Conservation (phyloP, 768 basidiomycete genomes). For the Phanerochaete carnosa region DNA sequence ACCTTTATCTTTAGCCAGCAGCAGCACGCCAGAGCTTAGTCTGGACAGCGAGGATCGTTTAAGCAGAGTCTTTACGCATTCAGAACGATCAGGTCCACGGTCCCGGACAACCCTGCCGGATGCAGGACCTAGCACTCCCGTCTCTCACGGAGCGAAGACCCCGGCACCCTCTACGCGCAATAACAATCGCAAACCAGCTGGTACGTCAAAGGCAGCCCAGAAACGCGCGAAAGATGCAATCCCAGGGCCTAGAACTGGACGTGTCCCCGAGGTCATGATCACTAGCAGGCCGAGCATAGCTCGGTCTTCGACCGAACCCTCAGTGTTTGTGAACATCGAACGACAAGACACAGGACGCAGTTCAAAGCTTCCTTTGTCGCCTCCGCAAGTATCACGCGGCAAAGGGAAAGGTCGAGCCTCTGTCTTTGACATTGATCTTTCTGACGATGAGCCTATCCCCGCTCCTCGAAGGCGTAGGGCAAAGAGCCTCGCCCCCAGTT, state of each 20-base stretch:
- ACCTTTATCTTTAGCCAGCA: background rate
- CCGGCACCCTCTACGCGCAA: background rate
- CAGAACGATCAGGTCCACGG: background rate
- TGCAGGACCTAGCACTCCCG: background rate
- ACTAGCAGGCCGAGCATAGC: background rate
- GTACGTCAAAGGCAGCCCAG: background rate
- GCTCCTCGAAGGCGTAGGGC: background rate
- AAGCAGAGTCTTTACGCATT: background rate
- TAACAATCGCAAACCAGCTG: background rate
- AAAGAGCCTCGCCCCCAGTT: background rate
- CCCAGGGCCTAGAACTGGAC: background rate
- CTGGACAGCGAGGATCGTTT: background rate
- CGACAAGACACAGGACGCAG: background rate
- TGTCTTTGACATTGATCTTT: background rate
- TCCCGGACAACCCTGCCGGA: background rate
- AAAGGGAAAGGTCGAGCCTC: background rate
- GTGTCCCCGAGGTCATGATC: background rate
- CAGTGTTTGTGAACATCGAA: background rate
- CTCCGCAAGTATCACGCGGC: background rate
- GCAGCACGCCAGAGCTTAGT: background rate
- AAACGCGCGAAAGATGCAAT: background rate
- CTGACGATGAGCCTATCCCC: conserved; percentile 10
- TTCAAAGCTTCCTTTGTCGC: background rate
- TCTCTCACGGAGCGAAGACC: background rate
- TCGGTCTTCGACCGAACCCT: background rate